These are phyloP conservation scores for Trebouxia sp. DNA, from an alignment of 139 green algal genomes.

Conservation along the genomic window DNA sequence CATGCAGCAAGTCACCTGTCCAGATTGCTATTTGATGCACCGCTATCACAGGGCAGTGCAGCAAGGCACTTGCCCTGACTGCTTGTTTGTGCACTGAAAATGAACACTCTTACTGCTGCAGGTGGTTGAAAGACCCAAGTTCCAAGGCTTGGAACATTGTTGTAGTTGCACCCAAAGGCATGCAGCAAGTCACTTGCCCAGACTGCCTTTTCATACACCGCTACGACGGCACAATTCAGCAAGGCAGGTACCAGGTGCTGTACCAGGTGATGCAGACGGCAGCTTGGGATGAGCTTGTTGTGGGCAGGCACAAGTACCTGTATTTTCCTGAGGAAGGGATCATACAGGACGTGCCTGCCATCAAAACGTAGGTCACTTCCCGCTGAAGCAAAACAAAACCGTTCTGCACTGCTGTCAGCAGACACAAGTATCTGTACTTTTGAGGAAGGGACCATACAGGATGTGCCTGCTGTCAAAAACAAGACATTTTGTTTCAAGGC, in stretches of 20 bases:
- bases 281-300: neutral
- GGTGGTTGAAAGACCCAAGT: neutral
- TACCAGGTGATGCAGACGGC: neutral
- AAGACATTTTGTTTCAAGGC: too few species aligned
- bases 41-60: too few species aligned
- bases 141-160: neutral
- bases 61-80: too few species aligned
- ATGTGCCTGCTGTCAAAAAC: too few species aligned
- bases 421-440: too few species aligned
- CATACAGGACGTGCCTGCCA: neutral
- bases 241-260: neutral
- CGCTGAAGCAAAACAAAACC: too few species aligned
- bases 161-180: neutral
- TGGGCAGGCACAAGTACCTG: neutral
- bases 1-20: too few species aligned
- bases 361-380: constrained; percentile 1
- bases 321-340: neutral
- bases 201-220: neutral
- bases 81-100: neutral
- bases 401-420: too few species aligned
- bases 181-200: neutral
- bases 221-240: neutral
- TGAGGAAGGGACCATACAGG: too few species aligned
- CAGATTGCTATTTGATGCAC: too few species aligned
- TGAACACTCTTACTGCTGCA: neutral